Evolutionary conservation across 2,329 filamentous ascomycete species (phyloP), one percentile per base, ranked within the genome.

Genomic region (Verticillium isaacii): DNA sequence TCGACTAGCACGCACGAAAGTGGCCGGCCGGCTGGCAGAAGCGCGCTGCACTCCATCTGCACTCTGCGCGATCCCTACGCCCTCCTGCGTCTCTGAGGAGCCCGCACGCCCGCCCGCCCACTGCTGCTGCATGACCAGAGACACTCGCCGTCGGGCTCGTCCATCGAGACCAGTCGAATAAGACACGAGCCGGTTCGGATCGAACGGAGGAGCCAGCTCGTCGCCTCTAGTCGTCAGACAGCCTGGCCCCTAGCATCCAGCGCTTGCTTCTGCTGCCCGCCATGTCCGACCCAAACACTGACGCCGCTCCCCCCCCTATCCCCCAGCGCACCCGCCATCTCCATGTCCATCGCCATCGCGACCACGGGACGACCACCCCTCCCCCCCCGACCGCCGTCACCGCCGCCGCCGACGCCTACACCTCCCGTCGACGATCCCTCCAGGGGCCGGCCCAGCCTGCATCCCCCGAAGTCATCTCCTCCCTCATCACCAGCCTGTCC

Each of bases 401-500:
- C 29, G 34, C 17, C 17, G n/a, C 45, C 45, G n/a, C 19, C 45
- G 45, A 52, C 45, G 11, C 15, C 55, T 9, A 9, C 34, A 58
- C 55, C 14, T 34, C 59, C 32, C 64, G 57, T 57, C 61, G 61
- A 14, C 60, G 61, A 12, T 63, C 37, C 62, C 68, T 34, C 45
- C 68, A 37, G 23, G 56, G 56, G 9, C 56, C 56, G 11, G 56
- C 36, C 55, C 70, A 77, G 32, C 78, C 82, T 50, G 80, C 85
- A 15, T 86, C 85, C 57, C 89, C 89, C 62, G 88, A 91, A 71
- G 84, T 93, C 72, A 92, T 89, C 62, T 87, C 85, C 32, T 85
- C 82, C 60, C 78, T 87, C 60, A 93, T 90, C 75, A 91, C 88
- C 66, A 92, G 83, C 60, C 81, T 89, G 41, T 86, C 86, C 68